A percentile compares a stretch with the other conserved stretches of the same genome.
phyloP scores from a whole-genome alignment of 768 basidiomycete species.

The Amanita pseudoporphyria region DNA sequence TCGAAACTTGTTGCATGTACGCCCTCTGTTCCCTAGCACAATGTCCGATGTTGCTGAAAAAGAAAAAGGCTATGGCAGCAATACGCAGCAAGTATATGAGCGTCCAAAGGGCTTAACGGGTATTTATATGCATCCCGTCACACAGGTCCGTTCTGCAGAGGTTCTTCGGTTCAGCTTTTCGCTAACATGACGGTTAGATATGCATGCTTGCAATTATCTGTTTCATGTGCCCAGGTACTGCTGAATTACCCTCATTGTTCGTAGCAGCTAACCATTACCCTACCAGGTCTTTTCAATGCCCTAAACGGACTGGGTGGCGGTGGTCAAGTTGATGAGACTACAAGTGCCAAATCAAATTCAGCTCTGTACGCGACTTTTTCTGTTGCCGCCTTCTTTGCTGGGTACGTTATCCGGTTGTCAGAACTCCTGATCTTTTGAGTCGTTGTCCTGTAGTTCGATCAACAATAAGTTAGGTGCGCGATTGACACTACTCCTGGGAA shows the following conservation, averaged over 20 bases:
- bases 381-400: conserved; percentile 29
- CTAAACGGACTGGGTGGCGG: conserved; percentile 74
- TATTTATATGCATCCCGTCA: conserved; percentile 48
- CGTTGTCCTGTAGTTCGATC: conserved; percentile 20
- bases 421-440: neutral
- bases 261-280: neutral
- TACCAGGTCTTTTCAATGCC: conserved; percentile 66
- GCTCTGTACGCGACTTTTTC: conserved; percentile 54
- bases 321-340: conserved; percentile 58
- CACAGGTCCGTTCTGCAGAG: conserved; percentile 26
- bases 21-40: neutral
- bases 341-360: conserved; percentile 62
- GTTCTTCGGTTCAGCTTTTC: neutral
- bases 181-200: conserved; percentile 21
- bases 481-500: conserved; percentile 65
- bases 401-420: conserved; percentile 10
- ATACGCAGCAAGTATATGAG: conserved; percentile 23
- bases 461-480: conserved; percentile 75
- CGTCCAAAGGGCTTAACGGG: conserved; percentile 44
- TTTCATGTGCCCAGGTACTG: conserved; percentile 46
- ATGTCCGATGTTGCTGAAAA: conserved; percentile 7
- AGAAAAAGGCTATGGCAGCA: conserved; percentile 16
- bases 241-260: conserved; percentile 15
- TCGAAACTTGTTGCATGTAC: no score
- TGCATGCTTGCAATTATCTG: conserved; percentile 62